Evolutionary conservation across 306 rosid species (phyloP).

Genomic region (Psophocarpus tetragonolobus): DNA sequence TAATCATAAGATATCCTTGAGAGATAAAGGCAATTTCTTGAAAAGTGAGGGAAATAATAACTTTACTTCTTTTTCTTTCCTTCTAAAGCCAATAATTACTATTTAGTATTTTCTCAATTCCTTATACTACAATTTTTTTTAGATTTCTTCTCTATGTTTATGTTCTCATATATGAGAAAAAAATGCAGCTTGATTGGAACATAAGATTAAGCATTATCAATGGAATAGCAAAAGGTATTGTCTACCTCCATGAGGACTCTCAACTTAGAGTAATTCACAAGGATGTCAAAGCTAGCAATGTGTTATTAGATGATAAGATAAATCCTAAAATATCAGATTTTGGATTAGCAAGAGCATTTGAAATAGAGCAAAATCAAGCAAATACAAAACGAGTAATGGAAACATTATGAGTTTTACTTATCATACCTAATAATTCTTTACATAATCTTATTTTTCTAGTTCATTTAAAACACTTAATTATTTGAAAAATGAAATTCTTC

Average conservation of each 20-base stretch:
- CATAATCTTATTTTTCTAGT: too few relatives aligned
- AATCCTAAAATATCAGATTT: slow-evolving; percentile 59
- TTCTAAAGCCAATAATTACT: not conserved
- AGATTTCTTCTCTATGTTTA: not conserved
- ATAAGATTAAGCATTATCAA: slow-evolving; percentile 33
- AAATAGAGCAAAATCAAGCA: slow-evolving; percentile 37
- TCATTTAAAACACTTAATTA: too few relatives aligned
- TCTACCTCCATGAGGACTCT: slow-evolving; percentile 59
- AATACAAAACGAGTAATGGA: slow-evolving; percentile 54
- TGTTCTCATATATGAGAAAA: slow-evolving; percentile 34
- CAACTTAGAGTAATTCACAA: slow-evolving; percentile 52
- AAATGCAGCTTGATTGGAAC: slow-evolving; percentile 42
- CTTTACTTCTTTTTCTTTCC: not conserved
- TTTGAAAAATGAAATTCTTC: too few relatives aligned
- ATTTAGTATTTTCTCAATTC: not conserved
- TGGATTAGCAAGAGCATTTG: slow-evolving; percentile 50
- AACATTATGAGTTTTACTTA: slow-evolving; percentile 35
- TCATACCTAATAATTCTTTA: not conserved
- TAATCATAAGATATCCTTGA: not conserved
- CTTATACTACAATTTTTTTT: not conserved
- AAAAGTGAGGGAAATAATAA: not conserved
- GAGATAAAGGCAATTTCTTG: not conserved
- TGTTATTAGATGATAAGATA: slow-evolving; percentile 47
- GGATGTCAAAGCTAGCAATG: slow-evolving; percentile 54
- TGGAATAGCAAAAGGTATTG: slow-evolving; percentile 54